Conservation (phyloP, 257 asterid species). For the Leptodermis oblonga region DNA sequence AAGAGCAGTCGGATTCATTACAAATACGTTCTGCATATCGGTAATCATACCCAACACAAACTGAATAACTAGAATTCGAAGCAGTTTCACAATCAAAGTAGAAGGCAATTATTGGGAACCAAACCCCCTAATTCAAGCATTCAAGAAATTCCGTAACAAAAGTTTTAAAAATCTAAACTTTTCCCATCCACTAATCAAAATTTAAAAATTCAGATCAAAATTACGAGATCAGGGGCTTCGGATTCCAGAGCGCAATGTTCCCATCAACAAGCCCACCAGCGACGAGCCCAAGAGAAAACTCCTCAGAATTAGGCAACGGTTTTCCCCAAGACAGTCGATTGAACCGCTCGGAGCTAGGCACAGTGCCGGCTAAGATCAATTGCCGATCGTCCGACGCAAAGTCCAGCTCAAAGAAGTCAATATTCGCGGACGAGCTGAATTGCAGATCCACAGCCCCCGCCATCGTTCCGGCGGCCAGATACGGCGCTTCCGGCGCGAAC, state of each 20-base stretch:
- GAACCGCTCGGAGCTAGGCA: constrained; percentile 79
- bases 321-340: constrained; percentile 88
- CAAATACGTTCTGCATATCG: background rate
- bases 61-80: background rate
- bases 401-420: constrained; percentile 86
- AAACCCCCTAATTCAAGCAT: background rate
- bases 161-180: background rate
- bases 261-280: constrained; percentile 99
- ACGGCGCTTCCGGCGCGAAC: constrained; percentile 79
- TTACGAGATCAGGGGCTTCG: constrained; percentile 77
- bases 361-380: constrained; percentile 54
- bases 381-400: constrained; percentile 80
- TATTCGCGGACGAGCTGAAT: constrained; percentile 91
- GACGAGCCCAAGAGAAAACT: constrained; percentile 65
- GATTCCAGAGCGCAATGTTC: constrained; percentile 92
- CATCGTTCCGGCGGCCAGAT: constrained; percentile 98
- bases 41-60: background rate
- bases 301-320: constrained; percentile 56
- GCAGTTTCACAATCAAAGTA: background rate
- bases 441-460: constrained; percentile 99
- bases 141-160: background rate
- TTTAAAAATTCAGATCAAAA: constrained; percentile 8
- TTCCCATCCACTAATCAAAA: background rate
- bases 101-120: background rate
- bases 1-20: background rate